A percentile compares a stretch with the other conserved stretches of the same genome.
These are phyloP conservation scores for Microcyclospora tardicrescens DNA, from an alignment of 2,329 filamentous ascomycete species.

Conservation along the genomic window DNA sequence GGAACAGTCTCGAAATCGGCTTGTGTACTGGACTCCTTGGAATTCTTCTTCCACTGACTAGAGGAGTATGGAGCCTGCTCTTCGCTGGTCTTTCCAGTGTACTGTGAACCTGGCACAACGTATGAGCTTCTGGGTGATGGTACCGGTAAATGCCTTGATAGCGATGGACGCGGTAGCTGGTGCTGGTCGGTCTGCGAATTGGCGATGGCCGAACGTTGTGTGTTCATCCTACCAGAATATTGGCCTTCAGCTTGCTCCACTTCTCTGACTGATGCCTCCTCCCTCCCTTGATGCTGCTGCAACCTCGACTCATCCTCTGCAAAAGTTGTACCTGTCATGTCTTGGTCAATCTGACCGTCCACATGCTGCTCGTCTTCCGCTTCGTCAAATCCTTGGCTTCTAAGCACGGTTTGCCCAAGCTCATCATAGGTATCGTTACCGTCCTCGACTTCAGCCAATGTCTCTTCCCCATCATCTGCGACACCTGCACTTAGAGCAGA, in stretches of 20 bases:
- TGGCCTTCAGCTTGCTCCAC: too few relatives aligned
- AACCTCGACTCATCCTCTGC: slow-evolving; percentile 2
- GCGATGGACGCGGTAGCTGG: slow-evolving; percentile 14
- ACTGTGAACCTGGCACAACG: slow-evolving; percentile 22
- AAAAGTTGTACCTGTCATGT: neutral
- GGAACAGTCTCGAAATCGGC: slow-evolving; percentile 10
- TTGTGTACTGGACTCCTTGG: slow-evolving; percentile 2
- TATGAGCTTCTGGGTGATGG: too few relatives aligned
- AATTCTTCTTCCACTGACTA: slow-evolving; percentile 7
- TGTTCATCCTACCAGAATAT: slow-evolving; percentile 4
- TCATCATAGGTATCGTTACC: slow-evolving; percentile 27
- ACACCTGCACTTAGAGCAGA: neutral
- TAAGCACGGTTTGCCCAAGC: slow-evolving; percentile 20
- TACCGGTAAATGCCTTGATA: slow-evolving; percentile 9
- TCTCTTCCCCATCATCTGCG: slow-evolving; percentile 7
- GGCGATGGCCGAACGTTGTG: slow-evolving; percentile 29
- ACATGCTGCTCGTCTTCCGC: slow-evolving; percentile 7
- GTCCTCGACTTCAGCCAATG: slow-evolving; percentile 8
- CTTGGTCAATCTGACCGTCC: slow-evolving; percentile 5
- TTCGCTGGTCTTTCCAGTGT: slow-evolving; percentile 19
- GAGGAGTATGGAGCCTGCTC: slow-evolving; percentile 13
- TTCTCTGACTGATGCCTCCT: too few relatives aligned
- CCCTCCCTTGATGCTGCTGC: too few relatives aligned
- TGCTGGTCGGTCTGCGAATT: slow-evolving; percentile 31
- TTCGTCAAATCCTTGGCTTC: slow-evolving; percentile 17